These are phyloP conservation scores for Cornus kousa DNA, from an alignment of 148 eudicot species.

Conservation along the genomic window DNA sequence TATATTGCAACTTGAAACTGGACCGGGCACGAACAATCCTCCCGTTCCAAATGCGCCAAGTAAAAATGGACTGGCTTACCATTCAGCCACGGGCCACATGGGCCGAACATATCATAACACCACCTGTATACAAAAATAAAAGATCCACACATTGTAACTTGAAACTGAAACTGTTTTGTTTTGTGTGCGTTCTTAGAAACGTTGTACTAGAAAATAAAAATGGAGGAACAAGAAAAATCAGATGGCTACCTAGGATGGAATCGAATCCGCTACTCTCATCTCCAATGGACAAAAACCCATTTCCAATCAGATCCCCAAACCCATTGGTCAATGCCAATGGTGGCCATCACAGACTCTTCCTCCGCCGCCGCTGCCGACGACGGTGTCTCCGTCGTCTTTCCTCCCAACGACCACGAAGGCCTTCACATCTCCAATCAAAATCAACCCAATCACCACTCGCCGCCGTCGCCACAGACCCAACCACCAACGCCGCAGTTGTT, in stretches of 20 bases:
- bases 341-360: not conserved
- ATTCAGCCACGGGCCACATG: too few species aligned
- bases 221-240: conserved; percentile 3
- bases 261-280: not conserved
- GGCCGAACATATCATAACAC: too few species aligned
- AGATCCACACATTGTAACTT: not conserved
- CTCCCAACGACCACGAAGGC: conserved; percentile 47
- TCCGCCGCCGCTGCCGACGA: not conserved
- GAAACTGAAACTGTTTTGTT: not conserved
- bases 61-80: too few species aligned
- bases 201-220: not conserved
- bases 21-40: too few species aligned
- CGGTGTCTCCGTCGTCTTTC: conserved; percentile 24
- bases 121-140: too few species aligned
- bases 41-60: too few species aligned
- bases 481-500: not conserved
- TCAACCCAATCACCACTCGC: not conserved
- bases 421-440: conserved; percentile 23
- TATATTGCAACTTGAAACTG: too few species aligned
- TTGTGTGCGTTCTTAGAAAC: not conserved
- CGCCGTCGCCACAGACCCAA: not conserved
- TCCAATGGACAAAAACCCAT: not conserved
- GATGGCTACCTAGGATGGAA: not conserved
- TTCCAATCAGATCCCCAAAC: conserved; percentile 13
- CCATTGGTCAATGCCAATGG: not conserved